Evolutionary conservation across 2,329 filamentous ascomycete species (phyloP), one percentile per base, ranked within the genome.

Genomic region (Didymella glomerata): DNA sequence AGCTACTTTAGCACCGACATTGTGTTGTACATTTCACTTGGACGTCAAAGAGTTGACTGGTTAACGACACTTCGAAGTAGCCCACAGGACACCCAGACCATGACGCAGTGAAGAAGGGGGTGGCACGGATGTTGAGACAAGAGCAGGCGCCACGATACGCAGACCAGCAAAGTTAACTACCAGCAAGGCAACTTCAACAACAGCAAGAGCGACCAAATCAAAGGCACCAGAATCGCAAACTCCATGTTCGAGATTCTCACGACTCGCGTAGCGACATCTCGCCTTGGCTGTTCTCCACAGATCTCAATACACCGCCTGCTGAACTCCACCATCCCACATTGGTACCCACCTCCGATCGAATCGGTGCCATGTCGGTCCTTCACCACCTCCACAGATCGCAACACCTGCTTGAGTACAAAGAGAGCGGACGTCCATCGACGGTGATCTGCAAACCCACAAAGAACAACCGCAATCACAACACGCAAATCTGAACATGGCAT

Each of bases 321-420:
- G 13, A 18, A 40, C 36, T 40, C 36, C n/a, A 36, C 32, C 32
- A 36, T 36, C 32, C 16, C 16, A 40, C 18, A 40, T 20, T 20
- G 1, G 36, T 40, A 20, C 9, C 36, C 36, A 8, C 11, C n/a
- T 40, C 36, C 36, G 32, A 40, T 40, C 36, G 18, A 20, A 40
- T 40, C 36, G 36, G 36, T 40, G 9, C 54, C n/a, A 45, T 13
- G 14, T 57, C 54, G 54, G 54, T 51, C 54, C 54, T 57, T 57
- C 25, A 45, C 44, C n/a, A 40, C 45, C 42, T 41, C 47, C 41
- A 32, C 47, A 27, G 38, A 46, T 22, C 40, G n/a, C 40, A 36
- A 24, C 46, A 22, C 30, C 32, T 27, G 47, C 16, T 22, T 18
- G 20, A 28, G 20, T n/a, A 48, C 14, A 13, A 14, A 20, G 42